Evolutionary conservation across 352 stramenopile genomes (phyloP).

Genomic region (Globisporangium spinosum): DNA sequence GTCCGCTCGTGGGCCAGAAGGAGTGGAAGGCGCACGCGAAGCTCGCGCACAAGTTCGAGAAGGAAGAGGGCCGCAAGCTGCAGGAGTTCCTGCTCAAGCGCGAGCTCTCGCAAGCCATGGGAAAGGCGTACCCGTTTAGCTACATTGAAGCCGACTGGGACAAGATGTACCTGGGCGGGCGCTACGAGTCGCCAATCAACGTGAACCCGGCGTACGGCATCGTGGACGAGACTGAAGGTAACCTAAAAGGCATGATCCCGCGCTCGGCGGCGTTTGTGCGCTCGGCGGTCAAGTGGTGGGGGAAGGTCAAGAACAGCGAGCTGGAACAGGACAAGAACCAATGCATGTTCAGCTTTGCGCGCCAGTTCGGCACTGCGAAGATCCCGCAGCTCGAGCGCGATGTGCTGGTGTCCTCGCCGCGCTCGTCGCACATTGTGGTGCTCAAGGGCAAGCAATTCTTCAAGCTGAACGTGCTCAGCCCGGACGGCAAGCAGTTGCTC

Average conservation of each 20-base stretch:
- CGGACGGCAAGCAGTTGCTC: conserved; percentile 77
- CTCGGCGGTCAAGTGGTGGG: conserved; percentile 86
- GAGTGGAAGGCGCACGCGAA: conserved; percentile 68
- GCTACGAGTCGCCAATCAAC: conserved; percentile 90
- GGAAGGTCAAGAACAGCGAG: conserved; percentile 84
- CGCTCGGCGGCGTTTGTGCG: conserved; percentile 76
- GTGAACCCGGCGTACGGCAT: conserved; percentile 89
- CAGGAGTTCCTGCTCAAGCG: conserved; percentile 65
- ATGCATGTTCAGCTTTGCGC: conserved; percentile 88
- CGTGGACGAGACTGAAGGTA: conserved; percentile 74
- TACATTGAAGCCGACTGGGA: conserved; percentile 93
- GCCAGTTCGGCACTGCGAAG: conserved; percentile 84
- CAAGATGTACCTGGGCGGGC: conserved; percentile 88
- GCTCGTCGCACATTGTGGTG: conserved; percentile 85
- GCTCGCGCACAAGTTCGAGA: conserved; percentile 56
- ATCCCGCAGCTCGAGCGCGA: conserved; percentile 73
- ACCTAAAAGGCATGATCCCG: conserved; percentile 60
- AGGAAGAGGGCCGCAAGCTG: conserved; percentile 45
- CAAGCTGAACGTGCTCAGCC: conserved; percentile 76
- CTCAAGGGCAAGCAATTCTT: conserved; percentile 86
- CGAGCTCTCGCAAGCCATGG: conserved; percentile 71
- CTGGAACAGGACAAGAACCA: conserved; percentile 88
- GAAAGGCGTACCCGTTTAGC: conserved; percentile 87
- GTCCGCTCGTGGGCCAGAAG: conserved; percentile 63
- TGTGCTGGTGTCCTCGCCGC: conserved; percentile 67